Percentiles rank a stretch among this genome's conserved stretches.
Conservation (phyloP, 352 stramenopile species). For the Phytophthora sp. region DNA sequence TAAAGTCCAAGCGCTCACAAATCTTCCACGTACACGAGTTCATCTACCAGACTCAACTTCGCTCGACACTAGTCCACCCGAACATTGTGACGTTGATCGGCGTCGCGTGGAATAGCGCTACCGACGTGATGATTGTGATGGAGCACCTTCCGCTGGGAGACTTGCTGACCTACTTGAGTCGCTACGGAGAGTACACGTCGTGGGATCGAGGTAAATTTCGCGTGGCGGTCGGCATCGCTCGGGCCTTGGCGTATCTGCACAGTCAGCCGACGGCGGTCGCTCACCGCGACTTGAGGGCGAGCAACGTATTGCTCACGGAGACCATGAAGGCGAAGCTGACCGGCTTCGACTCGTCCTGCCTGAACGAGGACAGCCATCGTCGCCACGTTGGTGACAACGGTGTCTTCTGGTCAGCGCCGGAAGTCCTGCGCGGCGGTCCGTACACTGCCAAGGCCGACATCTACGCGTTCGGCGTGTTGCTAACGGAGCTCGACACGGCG, state of each 20-base stretch:
- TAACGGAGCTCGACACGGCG: constrained; percentile 39
- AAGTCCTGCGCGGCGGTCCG: constrained; percentile 32
- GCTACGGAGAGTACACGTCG: constrained; percentile 1
- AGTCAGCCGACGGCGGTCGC: constrained; percentile 26
- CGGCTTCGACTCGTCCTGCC: constrained; percentile 43
- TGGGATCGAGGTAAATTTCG: constrained; percentile 36
- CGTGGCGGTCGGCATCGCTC: constrained; percentile 37
- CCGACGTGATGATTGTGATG: constrained; percentile 41
- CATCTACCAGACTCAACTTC: constrained; percentile 43
- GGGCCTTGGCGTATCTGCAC: constrained; percentile 47
- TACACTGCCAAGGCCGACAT: constrained; percentile 40
- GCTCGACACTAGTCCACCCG: constrained; percentile 31
- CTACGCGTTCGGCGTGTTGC: constrained; percentile 47
- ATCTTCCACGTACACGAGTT: constrained; percentile 38
- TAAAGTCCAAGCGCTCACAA: constrained; percentile 38
- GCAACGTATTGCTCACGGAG: constrained; percentile 41
- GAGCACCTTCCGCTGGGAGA: constrained; percentile 35
- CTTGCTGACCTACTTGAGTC: constrained; percentile 23
- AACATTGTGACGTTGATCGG: constrained; percentile 48
- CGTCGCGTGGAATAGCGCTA: constrained; percentile 48
- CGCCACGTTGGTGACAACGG: constrained; percentile 10
- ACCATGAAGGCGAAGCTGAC: constrained; percentile 42
- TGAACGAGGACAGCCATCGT: constrained; percentile 25
- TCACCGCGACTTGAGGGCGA: constrained; percentile 53
- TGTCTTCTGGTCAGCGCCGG: constrained; percentile 41